Evolutionary conservation across 2,329 filamentous ascomycete species (phyloP), one percentile per base, ranked within the genome.

Genomic region (Celoporthe dispersa): DNA sequence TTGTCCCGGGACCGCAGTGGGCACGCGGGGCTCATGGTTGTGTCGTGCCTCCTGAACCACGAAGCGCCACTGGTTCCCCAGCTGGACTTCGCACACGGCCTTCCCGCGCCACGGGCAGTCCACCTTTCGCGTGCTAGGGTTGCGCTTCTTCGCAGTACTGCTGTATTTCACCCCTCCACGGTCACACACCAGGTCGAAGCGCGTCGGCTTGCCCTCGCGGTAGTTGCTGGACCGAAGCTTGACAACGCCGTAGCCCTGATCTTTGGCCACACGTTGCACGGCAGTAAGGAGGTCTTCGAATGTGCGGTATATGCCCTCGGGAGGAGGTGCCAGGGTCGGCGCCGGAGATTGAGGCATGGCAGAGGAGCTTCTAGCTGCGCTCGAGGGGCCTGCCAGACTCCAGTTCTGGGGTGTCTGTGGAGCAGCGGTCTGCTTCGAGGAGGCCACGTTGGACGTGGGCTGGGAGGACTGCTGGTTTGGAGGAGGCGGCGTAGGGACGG

Each of bases 21-120:
- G 82, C 64, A 87, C 79, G 70, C 87, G 85, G 41, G 87, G 85
- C 74, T 89, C 87, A 76, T 90, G 87, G 77, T 90, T 90, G 76
- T 90, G 87, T 19, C 86, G 82, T n/a, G 83, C 78, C 69, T 88
- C 86, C 71, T 89, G 87, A 14, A 90, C 84, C 9, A 85, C 85
- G 72, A 90, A 90, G n/a, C 87, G 86, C 87, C 87, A 90, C 78
- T 89, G 87, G 72, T 89, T 88, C 57, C 85, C 85, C 14, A 90
- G 81, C 76, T 88, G 87, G 8, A 90, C 87, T 75, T 90, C 87
- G 72, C 87, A 90, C 31, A 90, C 87, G 33, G 87, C 87, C 80
- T 90, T 90, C 68, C 87, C 87, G 66, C 87, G 85, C 81, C 88
- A 90, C 14, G 87, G 87, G 69, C 87, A 90, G 77, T 90, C 87